Conservation (phyloP, 164 flowering plant genomes). For the Umbellularia californica region DNA sequence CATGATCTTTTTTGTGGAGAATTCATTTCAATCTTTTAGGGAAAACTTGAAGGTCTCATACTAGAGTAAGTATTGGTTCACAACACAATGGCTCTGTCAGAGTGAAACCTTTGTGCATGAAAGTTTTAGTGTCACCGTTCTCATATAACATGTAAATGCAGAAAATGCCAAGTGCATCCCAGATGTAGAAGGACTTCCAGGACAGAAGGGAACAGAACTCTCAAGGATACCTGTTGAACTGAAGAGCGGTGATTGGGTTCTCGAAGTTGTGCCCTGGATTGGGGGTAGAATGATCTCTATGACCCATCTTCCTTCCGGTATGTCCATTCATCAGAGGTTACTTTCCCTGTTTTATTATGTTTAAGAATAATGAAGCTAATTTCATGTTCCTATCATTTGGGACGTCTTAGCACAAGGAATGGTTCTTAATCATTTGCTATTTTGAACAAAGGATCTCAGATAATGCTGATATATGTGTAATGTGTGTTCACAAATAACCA, state of each 20-base stretch:
- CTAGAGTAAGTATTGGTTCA: neutral
- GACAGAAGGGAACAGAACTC: constrained; percentile 63
- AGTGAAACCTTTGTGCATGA: neutral
- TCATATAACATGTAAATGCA: constrained; percentile 28
- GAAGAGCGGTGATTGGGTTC: constrained; percentile 71
- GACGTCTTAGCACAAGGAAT: too few species aligned
- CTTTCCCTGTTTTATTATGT: neutral
- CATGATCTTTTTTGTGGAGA: neutral
- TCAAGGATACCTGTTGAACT: constrained; percentile 66
- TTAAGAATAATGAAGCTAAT: neutral
- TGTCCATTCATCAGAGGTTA: neutral
- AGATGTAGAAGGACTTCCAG: constrained; percentile 44
- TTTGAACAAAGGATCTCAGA: neutral
- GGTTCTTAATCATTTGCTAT: neutral
- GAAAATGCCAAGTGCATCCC: constrained; percentile 64
- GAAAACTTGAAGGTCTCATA: neutral
- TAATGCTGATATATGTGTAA: neutral
- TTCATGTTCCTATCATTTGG: too few species aligned
- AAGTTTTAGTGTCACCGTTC: neutral
- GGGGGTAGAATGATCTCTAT: constrained; percentile 95
- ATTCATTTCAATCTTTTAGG: neutral
- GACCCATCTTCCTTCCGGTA: constrained; percentile 87
- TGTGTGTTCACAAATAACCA: neutral
- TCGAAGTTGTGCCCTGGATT: constrained; percentile 89
- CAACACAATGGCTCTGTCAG: neutral